Evolutionary conservation across 2,329 filamentous ascomycete species (phyloP).

Genomic region (Pezicula radicicola): DNA sequence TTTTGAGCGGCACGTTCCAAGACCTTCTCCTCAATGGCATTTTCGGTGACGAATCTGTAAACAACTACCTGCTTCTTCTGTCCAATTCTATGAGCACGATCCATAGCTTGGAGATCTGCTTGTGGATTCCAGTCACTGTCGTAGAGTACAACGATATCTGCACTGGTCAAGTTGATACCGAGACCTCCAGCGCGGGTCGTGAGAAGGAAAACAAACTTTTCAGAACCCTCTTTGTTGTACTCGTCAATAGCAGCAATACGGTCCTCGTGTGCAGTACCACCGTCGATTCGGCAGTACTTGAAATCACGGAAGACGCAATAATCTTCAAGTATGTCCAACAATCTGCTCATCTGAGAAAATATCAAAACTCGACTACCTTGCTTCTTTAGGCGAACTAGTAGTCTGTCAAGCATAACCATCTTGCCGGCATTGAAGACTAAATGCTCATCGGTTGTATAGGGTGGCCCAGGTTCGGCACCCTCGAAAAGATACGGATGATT

Average conservation of each 20-base stretch:
- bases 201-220: conserved; percentile 94
- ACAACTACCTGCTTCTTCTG: conserved; percentile 98
- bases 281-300: conserved; percentile 96
- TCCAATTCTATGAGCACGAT: conserved; percentile 95
- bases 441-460: conserved; percentile 97
- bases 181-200: conserved; percentile 94
- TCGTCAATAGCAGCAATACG: conserved; percentile 97
- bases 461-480: conserved; percentile 92
- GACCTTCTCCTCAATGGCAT: conserved; percentile 98
- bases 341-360: conserved; percentile 98
- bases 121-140: conserved; percentile 99
- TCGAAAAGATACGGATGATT: conserved; percentile 99
- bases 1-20: conserved; percentile 96
- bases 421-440: conserved; percentile 91
- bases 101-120: conserved; percentile 97
- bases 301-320: conserved; percentile 96
- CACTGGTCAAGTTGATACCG: conserved; percentile 92
- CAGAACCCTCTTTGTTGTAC: conserved; percentile 93
- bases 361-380: conserved; percentile 96
- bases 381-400: conserved; percentile 76
- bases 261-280: conserved; percentile 94
- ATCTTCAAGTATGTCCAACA: conserved; percentile 94
- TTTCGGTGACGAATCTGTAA: conserved; percentile 95
- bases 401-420: conserved; percentile 94
- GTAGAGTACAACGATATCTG: conserved; percentile 94